A percentile compares a stretch with the other conserved stretches of the same genome.
phyloP scores from a whole-genome alignment of 768 basidiomycete species.

The Suillus spraguei region DNA sequence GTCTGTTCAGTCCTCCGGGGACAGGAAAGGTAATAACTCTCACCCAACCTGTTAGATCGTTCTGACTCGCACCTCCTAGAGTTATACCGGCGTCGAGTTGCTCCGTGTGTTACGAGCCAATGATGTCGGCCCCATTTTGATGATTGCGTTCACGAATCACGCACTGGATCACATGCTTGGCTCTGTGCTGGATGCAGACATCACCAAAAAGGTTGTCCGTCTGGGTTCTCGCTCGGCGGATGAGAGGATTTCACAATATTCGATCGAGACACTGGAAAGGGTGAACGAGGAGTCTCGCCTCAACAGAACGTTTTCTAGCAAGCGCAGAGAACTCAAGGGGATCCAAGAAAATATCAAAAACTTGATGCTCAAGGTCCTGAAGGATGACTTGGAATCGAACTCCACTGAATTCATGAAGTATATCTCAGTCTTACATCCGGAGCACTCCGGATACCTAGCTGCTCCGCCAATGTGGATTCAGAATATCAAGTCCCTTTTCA shows the following conservation, averaged over 20 bases:
- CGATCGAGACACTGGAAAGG: conserved; percentile 59
- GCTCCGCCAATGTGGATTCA: conserved; percentile 54
- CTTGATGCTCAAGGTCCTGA: conserved; percentile 46
- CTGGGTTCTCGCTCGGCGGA: conserved; percentile 67
- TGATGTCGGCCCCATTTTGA: conserved; percentile 51
- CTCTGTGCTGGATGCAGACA: conserved; percentile 63
- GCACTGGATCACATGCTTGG: conserved; percentile 74
- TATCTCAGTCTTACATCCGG: conserved; percentile 48
- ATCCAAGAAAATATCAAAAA: conserved; percentile 48
- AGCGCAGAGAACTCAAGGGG: conserved; percentile 43
- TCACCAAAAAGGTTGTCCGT: conserved; percentile 66
- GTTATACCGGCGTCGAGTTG: conserved; percentile 69
- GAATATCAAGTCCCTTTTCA: conserved; percentile 20
- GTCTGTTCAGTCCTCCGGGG: conserved; percentile 61
- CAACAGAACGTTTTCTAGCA: conserved; percentile 33
- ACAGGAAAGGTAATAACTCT: conserved; percentile 63
- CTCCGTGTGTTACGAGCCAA: conserved; percentile 63
- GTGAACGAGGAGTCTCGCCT: conserved; percentile 45
- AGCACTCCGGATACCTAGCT: conserved; percentile 45
- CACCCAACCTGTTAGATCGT: background rate
- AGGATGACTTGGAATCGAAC: conserved; percentile 34
- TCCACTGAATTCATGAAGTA: conserved; percentile 43
- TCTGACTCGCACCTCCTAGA: conserved; percentile 37
- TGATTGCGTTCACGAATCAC: conserved; percentile 77
- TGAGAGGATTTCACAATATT: conserved; percentile 60